phyloP scores from a whole-genome alignment of 164 flowering plant species.

The Sextonia rubra region DNA sequence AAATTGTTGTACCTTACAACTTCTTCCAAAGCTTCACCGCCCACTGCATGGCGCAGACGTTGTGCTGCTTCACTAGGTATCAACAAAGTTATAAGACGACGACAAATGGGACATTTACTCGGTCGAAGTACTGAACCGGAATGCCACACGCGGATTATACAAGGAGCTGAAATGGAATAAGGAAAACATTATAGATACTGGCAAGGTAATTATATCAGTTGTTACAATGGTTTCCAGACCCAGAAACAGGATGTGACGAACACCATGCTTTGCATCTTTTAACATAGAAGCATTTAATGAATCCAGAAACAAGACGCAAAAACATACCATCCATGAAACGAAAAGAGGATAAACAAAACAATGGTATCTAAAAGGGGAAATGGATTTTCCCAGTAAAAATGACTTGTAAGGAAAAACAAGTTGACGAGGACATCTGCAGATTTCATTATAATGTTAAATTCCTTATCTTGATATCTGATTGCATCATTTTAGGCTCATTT shows the following conservation, averaged over 20 bases:
- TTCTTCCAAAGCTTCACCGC: constrained; percentile 34
- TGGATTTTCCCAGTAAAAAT: neutral
- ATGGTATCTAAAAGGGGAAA: neutral
- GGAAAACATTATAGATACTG: neutral
- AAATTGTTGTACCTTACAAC: constrained; percentile 64
- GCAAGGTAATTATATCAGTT: neutral
- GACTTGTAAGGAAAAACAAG: neutral
- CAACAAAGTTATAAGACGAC: constrained; percentile 70
- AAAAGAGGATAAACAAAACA: neutral
- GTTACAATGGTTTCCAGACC: neutral
- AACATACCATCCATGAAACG: neutral
- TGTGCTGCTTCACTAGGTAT: constrained; percentile 55
- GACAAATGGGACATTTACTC: constrained; percentile 88
- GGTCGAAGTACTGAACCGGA: constrained; percentile 68
- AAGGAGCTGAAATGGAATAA: constrained; percentile 40
- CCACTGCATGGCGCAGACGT: constrained; percentile 39
- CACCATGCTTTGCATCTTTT: neutral
- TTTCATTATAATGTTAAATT: too few relatives aligned
- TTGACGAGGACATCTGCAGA: too few relatives aligned
- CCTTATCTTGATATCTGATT: too few relatives aligned
- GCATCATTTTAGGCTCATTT: too few relatives aligned
- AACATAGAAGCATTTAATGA: neutral
- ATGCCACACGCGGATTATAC: constrained; percentile 81
- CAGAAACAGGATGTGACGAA: neutral
- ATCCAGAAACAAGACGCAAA: neutral